Percentiles rank a stretch among this genome's conserved stretches.
Evolutionary conservation across 1,284 basidiomycete species (phyloP).

Genomic region (Cryptococcus amylolentus): DNA sequence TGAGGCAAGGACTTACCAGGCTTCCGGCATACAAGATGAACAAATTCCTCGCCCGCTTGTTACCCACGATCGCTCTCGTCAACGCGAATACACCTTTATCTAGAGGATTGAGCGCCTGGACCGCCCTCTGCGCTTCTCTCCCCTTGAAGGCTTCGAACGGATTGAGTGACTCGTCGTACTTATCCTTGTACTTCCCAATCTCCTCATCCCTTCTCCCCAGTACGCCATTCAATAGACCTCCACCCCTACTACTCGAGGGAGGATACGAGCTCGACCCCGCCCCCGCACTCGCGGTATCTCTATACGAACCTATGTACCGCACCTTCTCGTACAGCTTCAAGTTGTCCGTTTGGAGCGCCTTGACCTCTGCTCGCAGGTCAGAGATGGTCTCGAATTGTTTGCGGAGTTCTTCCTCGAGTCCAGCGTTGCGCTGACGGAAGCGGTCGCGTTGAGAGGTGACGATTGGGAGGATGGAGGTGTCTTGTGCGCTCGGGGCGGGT

Average conservation of each 20-base stretch:
- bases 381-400: constrained; percentile 91
- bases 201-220: constrained; percentile 58
- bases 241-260: background rate
- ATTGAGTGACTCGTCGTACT: constrained; percentile 95
- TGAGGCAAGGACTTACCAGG: constrained; percentile 30
- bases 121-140: constrained; percentile 84
- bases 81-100: constrained; percentile 83
- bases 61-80: constrained; percentile 80
- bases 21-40: constrained; percentile 48
- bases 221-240: constrained; percentile 35
- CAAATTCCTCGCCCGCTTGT: constrained; percentile 66
- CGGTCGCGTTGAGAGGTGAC: constrained; percentile 94
- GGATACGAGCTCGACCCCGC: background rate
- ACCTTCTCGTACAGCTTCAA: constrained; percentile 96
- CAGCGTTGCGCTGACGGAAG: constrained; percentile 90
- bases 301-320: constrained; percentile 90
- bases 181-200: constrained; percentile 79
- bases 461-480: constrained; percentile 89
- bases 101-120: constrained; percentile 84
- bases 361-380: constrained; percentile 81
- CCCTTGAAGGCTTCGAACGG: constrained; percentile 97
- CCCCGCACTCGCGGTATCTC: constrained; percentile 35
- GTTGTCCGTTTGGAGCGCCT: constrained; percentile 84
- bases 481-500: constrained; percentile 49
- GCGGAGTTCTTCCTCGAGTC: constrained; percentile 95